Conservation (phyloP, 2,329 filamentous ascomycete genomes). For the Pseudogymnoascus sp. region DNA sequence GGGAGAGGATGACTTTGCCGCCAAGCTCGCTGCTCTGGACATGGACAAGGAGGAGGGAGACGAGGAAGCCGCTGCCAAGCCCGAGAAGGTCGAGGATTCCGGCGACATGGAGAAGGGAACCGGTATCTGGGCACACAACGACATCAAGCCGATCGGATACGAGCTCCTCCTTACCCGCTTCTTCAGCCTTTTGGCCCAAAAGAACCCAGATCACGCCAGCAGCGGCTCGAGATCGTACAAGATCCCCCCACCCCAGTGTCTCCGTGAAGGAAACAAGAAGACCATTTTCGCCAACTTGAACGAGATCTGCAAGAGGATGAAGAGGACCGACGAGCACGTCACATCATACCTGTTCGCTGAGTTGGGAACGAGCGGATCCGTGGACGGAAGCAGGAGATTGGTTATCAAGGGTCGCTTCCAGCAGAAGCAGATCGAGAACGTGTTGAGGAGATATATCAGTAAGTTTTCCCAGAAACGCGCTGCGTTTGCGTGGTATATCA, state of each 20-base stretch:
- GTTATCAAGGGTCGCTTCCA: constrained; percentile 99
- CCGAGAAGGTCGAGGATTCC: constrained; percentile 42
- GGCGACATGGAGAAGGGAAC: constrained; percentile 11
- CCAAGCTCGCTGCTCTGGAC: constrained; percentile 27
- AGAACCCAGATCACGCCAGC: constrained; percentile 91
- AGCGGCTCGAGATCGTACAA: constrained; percentile 93
- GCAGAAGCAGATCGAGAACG: constrained; percentile 98
- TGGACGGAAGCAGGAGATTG: constrained; percentile 83
- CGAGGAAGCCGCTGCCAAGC: constrained; percentile 32
- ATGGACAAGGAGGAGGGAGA: constrained; percentile 9
- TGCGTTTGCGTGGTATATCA: neutral
- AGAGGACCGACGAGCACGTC: constrained; percentile 95
- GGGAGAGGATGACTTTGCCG: constrained; percentile 23
- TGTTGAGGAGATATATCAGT: constrained; percentile 91
- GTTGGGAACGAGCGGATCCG: constrained; percentile 92
- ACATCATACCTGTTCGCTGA: constrained; percentile 96
- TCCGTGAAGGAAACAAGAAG: constrained; percentile 99
- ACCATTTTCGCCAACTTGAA: constrained; percentile 99
- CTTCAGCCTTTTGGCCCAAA: constrained; percentile 88
- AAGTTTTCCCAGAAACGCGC: constrained; percentile 31
- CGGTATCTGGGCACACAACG: constrained; percentile 10
- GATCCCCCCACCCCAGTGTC: constrained; percentile 95
- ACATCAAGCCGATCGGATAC: constrained; percentile 60
- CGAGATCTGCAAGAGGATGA: constrained; percentile 99
- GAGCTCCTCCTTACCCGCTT: constrained; percentile 80